phyloP scores from a whole-genome alignment of 2,329 filamentous ascomycete species.

The Pyrenochaeta sp. region DNA sequence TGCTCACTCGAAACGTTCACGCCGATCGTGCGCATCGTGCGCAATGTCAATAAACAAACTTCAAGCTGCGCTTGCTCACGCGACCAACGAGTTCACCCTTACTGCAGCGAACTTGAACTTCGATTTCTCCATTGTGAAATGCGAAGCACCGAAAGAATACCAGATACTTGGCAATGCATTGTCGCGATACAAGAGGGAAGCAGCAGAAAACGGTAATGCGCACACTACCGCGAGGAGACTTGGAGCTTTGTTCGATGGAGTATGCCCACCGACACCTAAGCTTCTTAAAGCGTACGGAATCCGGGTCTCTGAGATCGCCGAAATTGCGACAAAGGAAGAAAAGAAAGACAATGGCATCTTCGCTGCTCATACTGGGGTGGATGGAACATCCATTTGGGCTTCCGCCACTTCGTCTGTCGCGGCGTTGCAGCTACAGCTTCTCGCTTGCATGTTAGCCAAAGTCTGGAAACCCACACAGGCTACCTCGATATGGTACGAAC shows the following conservation, averaged over 20 bases:
- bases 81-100: conserved; percentile 20
- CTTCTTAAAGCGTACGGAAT: conserved; percentile 47
- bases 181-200: conserved; percentile 33
- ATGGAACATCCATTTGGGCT: conserved; percentile 49
- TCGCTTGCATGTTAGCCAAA: conserved; percentile 49
- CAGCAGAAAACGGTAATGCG: conserved; percentile 49
- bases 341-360: conserved; percentile 16
- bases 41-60: too few relatives aligned
- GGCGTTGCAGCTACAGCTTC: conserved; percentile 42
- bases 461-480: conserved; percentile 37
- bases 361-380: conserved; percentile 28
- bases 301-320: conserved; percentile 30
- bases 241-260: conserved; percentile 49
- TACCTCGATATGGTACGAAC: conserved; percentile 45
- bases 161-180: conserved; percentile 39
- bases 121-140: conserved; percentile 53
- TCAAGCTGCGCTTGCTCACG: too few relatives aligned
- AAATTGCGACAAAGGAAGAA: not conserved
- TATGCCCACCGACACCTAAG: conserved; percentile 41
- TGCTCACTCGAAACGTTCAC: too few relatives aligned
- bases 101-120: conserved; percentile 46
- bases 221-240: conserved; percentile 52
- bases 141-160: conserved; percentile 52
- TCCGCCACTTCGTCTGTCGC: conserved; percentile 44
- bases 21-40: too few relatives aligned